Base-by-base conservation (phyloP, 2,329 filamentous ascomycete genomes). In the Delphinella strobiligena region DNA sequence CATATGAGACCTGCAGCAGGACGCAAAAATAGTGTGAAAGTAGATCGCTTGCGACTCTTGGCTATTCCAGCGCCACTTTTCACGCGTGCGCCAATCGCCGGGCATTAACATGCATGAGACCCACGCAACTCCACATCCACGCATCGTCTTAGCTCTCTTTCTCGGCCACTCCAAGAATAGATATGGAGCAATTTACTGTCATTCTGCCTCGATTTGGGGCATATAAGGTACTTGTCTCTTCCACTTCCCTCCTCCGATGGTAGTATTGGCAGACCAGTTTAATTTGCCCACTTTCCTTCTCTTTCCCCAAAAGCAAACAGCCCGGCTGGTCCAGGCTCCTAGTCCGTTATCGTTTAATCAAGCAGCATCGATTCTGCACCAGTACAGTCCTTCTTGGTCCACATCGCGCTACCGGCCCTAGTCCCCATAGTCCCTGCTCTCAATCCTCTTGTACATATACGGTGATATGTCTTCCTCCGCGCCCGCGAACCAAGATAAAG, bases 261-360 rank as follows among this genome's bases (percentile, higher is more conserved):
- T 46, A 52, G 54, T 53, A 50, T 52, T 51, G 36, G 41, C 41
- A 43, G 50, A 53, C 50, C 61, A 59, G 62, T 29, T 61, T 67
- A 68, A 68, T 68, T 67, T 66, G 59, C 59, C 60, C 51, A 50
- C 52, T 51, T 58, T 55, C 51, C 48, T 46, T 50, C 36, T 35
- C 34, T 38, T 40, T 38, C 38, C 41, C 49, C 54, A 58, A 54
- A 51, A 53, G 50, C 42, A 48, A 43, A 52, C 59, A 58, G 61
- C 61, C 60, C 58, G 42, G 65, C 64, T 60, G 64, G 65, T 59
- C 45, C 64, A 66, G 62, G 61, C 63, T 65, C 61, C 55, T 56
- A 52, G 44, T 52, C 52, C 55, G 58, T 61, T 64, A 61, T 66
- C 61, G 48, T 49, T 57, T 54, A 57, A 56, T 58, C 52, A 52